Evolutionary conservation across 139 green algal species (phyloP).

Genomic region (Auxenochlorella protothecoides): DNA sequence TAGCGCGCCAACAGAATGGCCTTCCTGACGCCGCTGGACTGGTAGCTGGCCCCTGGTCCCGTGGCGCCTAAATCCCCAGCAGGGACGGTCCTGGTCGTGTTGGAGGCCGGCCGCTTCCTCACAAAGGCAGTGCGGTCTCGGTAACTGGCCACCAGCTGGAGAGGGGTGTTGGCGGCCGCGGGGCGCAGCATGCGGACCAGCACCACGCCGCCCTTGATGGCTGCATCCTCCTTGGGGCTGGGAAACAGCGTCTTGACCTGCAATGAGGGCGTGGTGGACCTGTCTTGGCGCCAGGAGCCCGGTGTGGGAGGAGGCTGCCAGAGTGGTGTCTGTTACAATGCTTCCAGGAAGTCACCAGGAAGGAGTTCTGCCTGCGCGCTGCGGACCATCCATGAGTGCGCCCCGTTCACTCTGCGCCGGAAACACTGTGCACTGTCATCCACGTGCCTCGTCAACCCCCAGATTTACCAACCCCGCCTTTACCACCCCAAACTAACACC

Average conservation of each 20-base stretch:
- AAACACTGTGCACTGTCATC: too few species aligned
- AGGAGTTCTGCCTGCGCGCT: too few species aligned
- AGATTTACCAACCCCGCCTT: neutral
- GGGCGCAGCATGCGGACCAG: constrained; percentile 17
- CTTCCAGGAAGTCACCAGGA: too few species aligned
- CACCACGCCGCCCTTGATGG: constrained; percentile 28
- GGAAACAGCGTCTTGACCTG: constrained; percentile 28
- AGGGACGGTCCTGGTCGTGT: neutral
- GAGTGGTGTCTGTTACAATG: too few species aligned
- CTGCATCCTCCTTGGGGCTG: constrained; percentile 20
- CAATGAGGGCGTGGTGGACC: too few species aligned
- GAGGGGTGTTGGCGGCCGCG: neutral
- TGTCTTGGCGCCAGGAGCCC: too few species aligned
- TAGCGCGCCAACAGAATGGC: constrained; percentile 29
- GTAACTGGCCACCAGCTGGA: constrained; percentile 15
- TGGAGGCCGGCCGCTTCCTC: neutral
- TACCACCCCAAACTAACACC: neutral
- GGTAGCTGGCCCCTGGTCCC: neutral
- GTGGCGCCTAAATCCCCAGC: neutral
- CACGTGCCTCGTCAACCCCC: too few species aligned
- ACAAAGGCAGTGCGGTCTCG: constrained; percentile 6
- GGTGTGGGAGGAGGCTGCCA: too few species aligned
- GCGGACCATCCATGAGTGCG: too few species aligned
- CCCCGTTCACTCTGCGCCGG: too few species aligned
- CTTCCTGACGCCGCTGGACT: constrained; percentile 18